Conservation (phyloP, 2,329 filamentous ascomycete species). For the Setomelanomma holmii region DNA sequence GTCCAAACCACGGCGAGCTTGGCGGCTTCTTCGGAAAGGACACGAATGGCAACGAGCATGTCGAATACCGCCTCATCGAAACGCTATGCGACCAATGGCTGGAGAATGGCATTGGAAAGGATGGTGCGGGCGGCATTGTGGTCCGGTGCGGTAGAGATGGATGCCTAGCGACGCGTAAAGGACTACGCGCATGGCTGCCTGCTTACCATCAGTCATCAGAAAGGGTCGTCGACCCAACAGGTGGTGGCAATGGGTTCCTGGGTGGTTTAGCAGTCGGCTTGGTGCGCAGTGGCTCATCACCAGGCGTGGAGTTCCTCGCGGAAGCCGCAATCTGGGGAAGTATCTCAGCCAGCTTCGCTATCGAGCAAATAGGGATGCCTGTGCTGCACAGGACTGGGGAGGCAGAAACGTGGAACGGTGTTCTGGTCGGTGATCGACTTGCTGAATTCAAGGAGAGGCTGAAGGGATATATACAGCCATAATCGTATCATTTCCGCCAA, state of each 20-base stretch:
- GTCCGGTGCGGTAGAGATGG: slow-evolving; percentile 75
- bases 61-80: slow-evolving; percentile 51
- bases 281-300: slow-evolving; percentile 59
- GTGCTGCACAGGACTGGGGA: slow-evolving; percentile 49
- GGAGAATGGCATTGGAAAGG: slow-evolving; percentile 42
- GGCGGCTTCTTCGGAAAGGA: slow-evolving; percentile 76
- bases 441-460: slow-evolving; percentile 50
- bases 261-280: slow-evolving; percentile 66
- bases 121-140: slow-evolving; percentile 64
- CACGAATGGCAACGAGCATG: slow-evolving; percentile 40
- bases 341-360: slow-evolving; percentile 87
- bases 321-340: slow-evolving; percentile 80
- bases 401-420: slow-evolving; percentile 58
- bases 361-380: slow-evolving; percentile 92
- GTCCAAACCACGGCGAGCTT: slow-evolving; percentile 90
- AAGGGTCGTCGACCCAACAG: slow-evolving; percentile 87
- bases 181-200: slow-evolving; percentile 70
- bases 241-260: slow-evolving; percentile 90
- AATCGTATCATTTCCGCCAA: slow-evolving; percentile 13
- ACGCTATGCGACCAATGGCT: slow-evolving; percentile 49
- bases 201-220: slow-evolving; percentile 68
- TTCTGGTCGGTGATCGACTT: slow-evolving; percentile 52
- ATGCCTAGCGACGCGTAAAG: slow-evolving; percentile 61
- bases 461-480: slow-evolving; percentile 49
- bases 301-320: slow-evolving; percentile 56